Base-by-base conservation (phyloP, 495 filamentous ascomycete species). In the Cercophora sp. region DNA sequence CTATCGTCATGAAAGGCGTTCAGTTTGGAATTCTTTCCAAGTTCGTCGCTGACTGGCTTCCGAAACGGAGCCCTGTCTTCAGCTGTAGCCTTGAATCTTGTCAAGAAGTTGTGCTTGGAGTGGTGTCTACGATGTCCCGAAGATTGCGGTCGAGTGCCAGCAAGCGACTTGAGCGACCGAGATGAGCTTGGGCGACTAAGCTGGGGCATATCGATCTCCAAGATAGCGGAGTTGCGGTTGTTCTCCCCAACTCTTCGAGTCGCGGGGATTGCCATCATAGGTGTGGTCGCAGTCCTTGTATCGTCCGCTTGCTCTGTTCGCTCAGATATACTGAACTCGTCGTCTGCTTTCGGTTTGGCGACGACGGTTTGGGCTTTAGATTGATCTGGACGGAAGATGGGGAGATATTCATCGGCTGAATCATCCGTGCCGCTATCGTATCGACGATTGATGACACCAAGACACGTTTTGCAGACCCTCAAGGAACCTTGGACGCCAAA, bases 1-100 rank as follows among this genome's bases (percentile, higher is more conserved):
- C 89, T 96, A 63, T 99, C 94, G 58, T 89, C 89, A 62, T 97
- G 94, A 59, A 98, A 97, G 23, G 92, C 89, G 27, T 91, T 85
- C 6, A 96, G 76, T 11, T 82, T 79, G n/a, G 80, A 74, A 48
- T 83, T 83, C 43, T 74, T 77, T 4, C 57, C 59, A 15, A 72
- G 68, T 23, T 81, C 71, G 42, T 96, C 88, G 47, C 84, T 83
- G 41, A 80, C 73, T 29, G 84, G 82, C 41, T 85, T 85, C 55
- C 96, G 91, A 60, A 97, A 99, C 2, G 94, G 94, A 3, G 89
- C 94, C 54, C 88, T 80, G 44, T 96, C 88, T 29, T 77, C 76
- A 3, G 71, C 57, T 5, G 70, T 59, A 6, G 70, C 54, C 55
- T 77, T 81, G 47, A 82, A 70, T 34, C 82, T 67, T 76, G 86